These are phyloP conservation scores for Cenchrus purpureus DNA, from an alignment of 176 grass and related monocot genomes.

Conservation along the genomic window DNA sequence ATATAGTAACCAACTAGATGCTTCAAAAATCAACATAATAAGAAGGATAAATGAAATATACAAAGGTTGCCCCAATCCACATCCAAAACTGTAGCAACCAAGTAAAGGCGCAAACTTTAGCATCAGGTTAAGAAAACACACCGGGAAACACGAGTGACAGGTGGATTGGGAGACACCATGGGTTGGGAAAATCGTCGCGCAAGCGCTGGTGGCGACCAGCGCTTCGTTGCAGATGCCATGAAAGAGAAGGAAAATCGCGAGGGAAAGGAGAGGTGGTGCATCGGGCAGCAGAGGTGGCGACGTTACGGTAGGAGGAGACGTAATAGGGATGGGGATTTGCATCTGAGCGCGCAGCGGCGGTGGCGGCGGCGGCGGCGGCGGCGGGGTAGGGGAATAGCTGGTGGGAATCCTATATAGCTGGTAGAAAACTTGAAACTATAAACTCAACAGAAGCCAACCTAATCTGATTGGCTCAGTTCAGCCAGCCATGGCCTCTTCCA, in stretches of 20 bases:
- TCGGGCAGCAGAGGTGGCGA: background rate
- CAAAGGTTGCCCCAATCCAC: background rate
- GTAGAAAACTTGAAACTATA: no score
- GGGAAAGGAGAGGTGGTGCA: background rate
- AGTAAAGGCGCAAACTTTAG: background rate
- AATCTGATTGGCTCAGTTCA: no score
- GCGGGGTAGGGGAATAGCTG: no score
- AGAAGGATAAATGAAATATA: background rate
- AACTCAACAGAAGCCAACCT: no score
- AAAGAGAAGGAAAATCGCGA: background rate
- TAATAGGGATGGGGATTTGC: no score
- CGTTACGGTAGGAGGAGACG: no score
- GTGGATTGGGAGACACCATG: background rate
- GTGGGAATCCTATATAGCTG: no score
- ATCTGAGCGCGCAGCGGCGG: no score
- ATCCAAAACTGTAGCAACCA: background rate
- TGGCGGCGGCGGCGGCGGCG: no score
- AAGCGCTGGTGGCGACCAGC: background rate
- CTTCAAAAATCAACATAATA: background rate
- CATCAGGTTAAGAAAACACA: background rate
- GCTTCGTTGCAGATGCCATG: background rate
- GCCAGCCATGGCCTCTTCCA: no score
- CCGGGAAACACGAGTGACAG: background rate
- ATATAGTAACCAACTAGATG: no score
- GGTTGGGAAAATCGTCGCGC: no score